These are phyloP conservation scores for Diplosphaera chodatii DNA, from an alignment of 139 green algal species.

Conservation along the genomic window DNA sequence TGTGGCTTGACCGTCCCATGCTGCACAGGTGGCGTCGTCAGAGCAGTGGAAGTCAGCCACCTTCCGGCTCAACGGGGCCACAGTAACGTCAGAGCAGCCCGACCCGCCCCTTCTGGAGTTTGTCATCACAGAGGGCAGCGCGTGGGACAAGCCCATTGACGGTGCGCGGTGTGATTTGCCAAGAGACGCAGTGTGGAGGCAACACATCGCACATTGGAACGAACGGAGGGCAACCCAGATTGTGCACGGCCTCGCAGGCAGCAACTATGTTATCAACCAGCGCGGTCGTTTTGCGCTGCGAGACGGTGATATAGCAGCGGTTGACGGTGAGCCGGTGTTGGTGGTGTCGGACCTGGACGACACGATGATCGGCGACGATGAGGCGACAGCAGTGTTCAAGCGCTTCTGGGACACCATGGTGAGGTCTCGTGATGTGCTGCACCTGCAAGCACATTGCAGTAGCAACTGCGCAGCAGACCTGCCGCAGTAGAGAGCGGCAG, in stretches of 20 bases:
- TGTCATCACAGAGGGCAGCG: slow-evolving; percentile 40
- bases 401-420: slow-evolving; percentile 36
- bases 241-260: slow-evolving; percentile 2
- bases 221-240: too few relatives aligned
- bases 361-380: slow-evolving; percentile 70
- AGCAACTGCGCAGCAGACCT: too few relatives aligned
- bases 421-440: not conserved
- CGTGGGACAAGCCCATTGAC: slow-evolving; percentile 55
- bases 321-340: slow-evolving; percentile 3
- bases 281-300: slow-evolving; percentile 13
- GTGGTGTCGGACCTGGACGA: slow-evolving; percentile 53
- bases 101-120: slow-evolving; percentile 48
- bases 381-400: slow-evolving; percentile 38
- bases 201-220: too few relatives aligned
- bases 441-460: too few relatives aligned
- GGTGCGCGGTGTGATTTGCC: slow-evolving; percentile 17
- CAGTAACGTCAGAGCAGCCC: not conserved
- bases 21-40: not conserved
- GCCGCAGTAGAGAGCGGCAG: too few relatives aligned
- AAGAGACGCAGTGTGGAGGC: too few relatives aligned
- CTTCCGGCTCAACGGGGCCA: not conserved
- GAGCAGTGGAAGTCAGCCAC: not conserved
- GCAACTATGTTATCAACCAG: slow-evolving; percentile 22
- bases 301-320: slow-evolving; percentile 10
- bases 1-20: too few relatives aligned